Evolutionary conservation across 2,329 filamentous ascomycete genomes (phyloP), one percentile per base, ranked within the genome.

Genomic region (Fusarium annulatum): DNA sequence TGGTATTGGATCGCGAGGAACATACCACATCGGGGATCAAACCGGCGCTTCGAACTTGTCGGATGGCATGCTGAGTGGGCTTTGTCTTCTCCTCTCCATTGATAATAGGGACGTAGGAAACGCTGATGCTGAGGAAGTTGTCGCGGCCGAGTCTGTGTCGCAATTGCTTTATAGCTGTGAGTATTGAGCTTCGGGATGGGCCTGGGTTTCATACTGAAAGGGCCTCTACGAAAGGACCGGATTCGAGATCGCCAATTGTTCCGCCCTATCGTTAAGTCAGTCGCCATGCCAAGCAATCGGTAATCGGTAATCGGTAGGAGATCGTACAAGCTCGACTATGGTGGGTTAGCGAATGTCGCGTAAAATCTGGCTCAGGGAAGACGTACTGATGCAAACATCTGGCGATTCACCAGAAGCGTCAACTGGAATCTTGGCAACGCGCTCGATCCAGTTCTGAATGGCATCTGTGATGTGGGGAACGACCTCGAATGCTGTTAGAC

Each of bases 381-480:
- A 79, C 87, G 90, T 91, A 81, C 94, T 93, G 69, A 98, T 96
- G 83, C 96, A 98, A 67, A 98, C 93, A 84, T 98, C 96, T 1
- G 96, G 96, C 82, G 92, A 89, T 79, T 92, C 90, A 26, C 90
- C 89, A 5, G 94, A 94, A 76, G 96, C 93, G 79, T 98, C 96
- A 7, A 97, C 94, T 0, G 95, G 93, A 46, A 96, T 91, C 79
- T 88, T 91, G 38, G 96, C 92, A 18, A 98, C 96, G 33, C 93
- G 89, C 84, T 95, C 90, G 73, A 98, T 94, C 93, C 94, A 97
- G 67, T 97, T 93, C 83, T 70, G 67, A 15, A 98, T 97, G 23
- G 92, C 94, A 79, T 97, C 91, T 62, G 95, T 97, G 76, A 98
- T 88, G 82, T 98, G 96, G 4, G 96, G 96, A 9, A 98, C 95